These are phyloP conservation scores for Fusarium armeniacum DNA, from an alignment of 2,329 filamentous ascomycete species.

Conservation along the genomic window DNA sequence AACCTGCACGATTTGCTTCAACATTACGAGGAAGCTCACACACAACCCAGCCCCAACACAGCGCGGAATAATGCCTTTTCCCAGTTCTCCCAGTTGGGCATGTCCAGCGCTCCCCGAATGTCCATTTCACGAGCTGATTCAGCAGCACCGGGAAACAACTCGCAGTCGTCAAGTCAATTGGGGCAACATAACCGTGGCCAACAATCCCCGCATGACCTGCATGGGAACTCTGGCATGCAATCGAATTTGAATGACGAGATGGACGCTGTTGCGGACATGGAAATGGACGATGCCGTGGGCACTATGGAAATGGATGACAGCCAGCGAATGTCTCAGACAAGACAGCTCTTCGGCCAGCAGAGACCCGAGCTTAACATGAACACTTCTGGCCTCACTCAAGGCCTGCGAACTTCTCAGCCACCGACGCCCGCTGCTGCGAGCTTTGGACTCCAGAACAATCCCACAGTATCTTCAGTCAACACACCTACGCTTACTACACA, in stretches of 20 bases:
- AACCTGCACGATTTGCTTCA: constrained; percentile 95
- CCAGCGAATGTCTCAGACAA: constrained; percentile 76
- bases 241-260: constrained; percentile 71
- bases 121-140: constrained; percentile 53
- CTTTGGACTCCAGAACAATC: constrained; percentile 90
- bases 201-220: constrained; percentile 51
- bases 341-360: constrained; percentile 76
- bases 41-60: constrained; percentile 70
- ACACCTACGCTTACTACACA: constrained; percentile 90
- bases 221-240: constrained; percentile 61
- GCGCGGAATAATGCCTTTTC: constrained; percentile 59
- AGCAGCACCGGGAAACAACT: constrained; percentile 50
- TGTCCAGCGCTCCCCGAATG: constrained; percentile 53
- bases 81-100: constrained; percentile 56
- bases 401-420: constrained; percentile 86
- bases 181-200: constrained; percentile 55
- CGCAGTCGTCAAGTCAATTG: constrained; percentile 51
- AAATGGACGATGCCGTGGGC: constrained; percentile 88
- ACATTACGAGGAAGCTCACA: constrained; percentile 96
- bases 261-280: constrained; percentile 93
- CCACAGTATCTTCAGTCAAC: constrained; percentile 96
- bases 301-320: constrained; percentile 74
- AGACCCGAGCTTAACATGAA: constrained; percentile 83
- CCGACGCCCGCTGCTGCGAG: constrained; percentile 83
- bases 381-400: constrained; percentile 81